phyloP scores from a whole-genome alignment of 768 basidiomycete genomes.

The Naganishia kalamii region DNA sequence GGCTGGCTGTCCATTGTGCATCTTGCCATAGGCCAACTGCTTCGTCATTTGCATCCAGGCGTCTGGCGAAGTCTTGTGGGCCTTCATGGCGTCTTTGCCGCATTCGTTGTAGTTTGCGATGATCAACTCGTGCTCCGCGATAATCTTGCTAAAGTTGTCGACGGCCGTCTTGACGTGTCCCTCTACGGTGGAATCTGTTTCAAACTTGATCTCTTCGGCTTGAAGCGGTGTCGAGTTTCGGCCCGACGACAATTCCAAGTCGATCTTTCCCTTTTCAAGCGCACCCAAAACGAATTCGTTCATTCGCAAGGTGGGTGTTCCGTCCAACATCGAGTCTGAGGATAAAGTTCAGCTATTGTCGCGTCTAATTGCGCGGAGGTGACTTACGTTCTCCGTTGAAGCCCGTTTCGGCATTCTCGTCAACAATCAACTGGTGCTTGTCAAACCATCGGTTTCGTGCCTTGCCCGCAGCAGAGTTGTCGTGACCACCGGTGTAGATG shows the following conservation, averaged over 20 bases:
- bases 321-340: slow-evolving; percentile 55
- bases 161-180: slow-evolving; percentile 58
- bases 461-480: slow-evolving; percentile 50
- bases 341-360: not conserved
- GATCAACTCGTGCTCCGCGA: slow-evolving; percentile 70
- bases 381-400: slow-evolving; percentile 83
- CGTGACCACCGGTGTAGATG: slow-evolving; percentile 64
- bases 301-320: slow-evolving; percentile 87
- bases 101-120: slow-evolving; percentile 81
- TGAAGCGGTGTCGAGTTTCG: slow-evolving; percentile 38
- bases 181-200: slow-evolving; percentile 56
- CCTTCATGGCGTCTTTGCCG: slow-evolving; percentile 81
- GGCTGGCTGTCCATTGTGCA: slow-evolving; percentile 56
- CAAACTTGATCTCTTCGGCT: slow-evolving; percentile 67
- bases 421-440: slow-evolving; percentile 93
- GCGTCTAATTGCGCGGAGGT: slow-evolving; percentile 8
- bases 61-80: slow-evolving; percentile 79
- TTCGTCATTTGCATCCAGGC: slow-evolving; percentile 93
- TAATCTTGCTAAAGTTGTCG: slow-evolving; percentile 65
- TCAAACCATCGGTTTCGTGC: slow-evolving; percentile 90
- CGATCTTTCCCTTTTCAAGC: slow-evolving; percentile 64
- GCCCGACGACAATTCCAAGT: slow-evolving; percentile 57
- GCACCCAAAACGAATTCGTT: slow-evolving; percentile 87
- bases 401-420: slow-evolving; percentile 87
- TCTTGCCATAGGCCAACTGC: slow-evolving; percentile 90